Base-by-base conservation (phyloP, 352 stramenopile genomes). In the Phytophthora ramorum region DNA sequence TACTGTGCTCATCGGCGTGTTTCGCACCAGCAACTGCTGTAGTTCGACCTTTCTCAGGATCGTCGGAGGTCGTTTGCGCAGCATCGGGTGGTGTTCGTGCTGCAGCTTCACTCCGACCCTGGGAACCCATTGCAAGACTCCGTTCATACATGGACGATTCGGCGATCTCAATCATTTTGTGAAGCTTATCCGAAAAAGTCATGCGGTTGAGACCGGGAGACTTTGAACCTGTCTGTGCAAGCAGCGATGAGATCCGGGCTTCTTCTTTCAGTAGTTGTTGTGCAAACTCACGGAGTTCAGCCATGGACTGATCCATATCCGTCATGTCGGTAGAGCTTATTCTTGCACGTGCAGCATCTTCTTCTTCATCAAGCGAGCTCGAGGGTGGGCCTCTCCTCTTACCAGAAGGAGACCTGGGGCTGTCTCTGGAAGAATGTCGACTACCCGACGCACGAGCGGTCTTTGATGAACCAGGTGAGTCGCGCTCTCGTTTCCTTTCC, bases 141-240 rank as follows among this genome's bases (percentile, higher is more conserved):
- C 64, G 69, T 26, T 90, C 76, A 24, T 81, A 83, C 75, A 92
- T 89, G 0, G 84, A 87, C 7, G 80, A 83, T 37, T 92, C 83
- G 1, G 81, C 81, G 38, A 90, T 90, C 63, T 92, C 77, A 53
- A 92, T 92, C 83, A 92, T 92, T 65, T 87, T 89, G 72, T 92
- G 83, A 3, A 92, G 64, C 49, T 90, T 92, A 49, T 90, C 81
- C 4, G 81, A 89, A 30, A 92, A 92, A 16, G 73, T 87, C 78
- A 92, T 86, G 19, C 83, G 75, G 41, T 81, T 84, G 0, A 75
- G 66, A n/a, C 76, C 62, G 22, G 80, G 79, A n/a, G 79, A 86
- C 46, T 77, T 79, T 7, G 79, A 81, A 40, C 64, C 80, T 26
- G 71, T 73, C 20, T 55, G 62, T 26, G 61, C 63, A 12, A 87